Percentiles rank a stretch among this genome's conserved stretches.
Evolutionary conservation across 164 flowering plant species (phyloP).

Genomic region (Magnolia sinica): DNA sequence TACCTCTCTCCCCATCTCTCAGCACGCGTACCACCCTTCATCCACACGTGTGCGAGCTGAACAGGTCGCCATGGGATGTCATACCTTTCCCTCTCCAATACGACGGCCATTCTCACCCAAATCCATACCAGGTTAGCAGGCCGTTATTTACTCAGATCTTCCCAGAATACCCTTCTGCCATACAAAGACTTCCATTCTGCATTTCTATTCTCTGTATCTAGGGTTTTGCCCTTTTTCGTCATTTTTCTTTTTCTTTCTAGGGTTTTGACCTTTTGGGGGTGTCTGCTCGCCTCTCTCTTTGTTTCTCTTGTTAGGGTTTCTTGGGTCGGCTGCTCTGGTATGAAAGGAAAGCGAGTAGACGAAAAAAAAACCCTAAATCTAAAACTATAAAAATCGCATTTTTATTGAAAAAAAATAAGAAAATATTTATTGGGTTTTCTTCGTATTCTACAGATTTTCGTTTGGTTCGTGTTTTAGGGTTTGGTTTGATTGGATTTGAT

Average conservation of each 20-base stretch:
- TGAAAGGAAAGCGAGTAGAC: not conserved
- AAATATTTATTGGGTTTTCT: not conserved
- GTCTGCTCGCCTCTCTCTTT: not conserved
- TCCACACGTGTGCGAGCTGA: slow-evolving; percentile 44
- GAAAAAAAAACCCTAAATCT: not conserved
- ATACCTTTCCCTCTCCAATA: slow-evolving; percentile 23
- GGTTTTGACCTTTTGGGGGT: slow-evolving; percentile 14
- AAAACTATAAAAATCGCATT: not conserved
- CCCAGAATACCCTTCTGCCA: not conserved
- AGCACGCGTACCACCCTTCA: slow-evolving; percentile 8
- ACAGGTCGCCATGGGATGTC: slow-evolving; percentile 66
- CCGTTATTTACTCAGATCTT: not conserved
- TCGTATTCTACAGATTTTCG: not conserved
- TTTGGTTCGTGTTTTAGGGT: not conserved
- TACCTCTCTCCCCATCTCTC: not conserved
- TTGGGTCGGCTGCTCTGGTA: not conserved
- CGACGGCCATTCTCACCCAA: slow-evolving; percentile 1
- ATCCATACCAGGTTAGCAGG: slow-evolving; percentile 10
- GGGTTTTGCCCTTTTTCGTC: not conserved
- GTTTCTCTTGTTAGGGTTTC: not conserved
- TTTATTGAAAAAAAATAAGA: no score
- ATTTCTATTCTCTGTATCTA: not conserved
- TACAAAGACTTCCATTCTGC: not conserved
- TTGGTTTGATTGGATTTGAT: not conserved
- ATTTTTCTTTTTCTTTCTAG: slow-evolving; percentile 8